Evolutionary conservation across 2,329 filamentous ascomycete species (phyloP).

Genomic region (Didymosphaeria variabile): DNA sequence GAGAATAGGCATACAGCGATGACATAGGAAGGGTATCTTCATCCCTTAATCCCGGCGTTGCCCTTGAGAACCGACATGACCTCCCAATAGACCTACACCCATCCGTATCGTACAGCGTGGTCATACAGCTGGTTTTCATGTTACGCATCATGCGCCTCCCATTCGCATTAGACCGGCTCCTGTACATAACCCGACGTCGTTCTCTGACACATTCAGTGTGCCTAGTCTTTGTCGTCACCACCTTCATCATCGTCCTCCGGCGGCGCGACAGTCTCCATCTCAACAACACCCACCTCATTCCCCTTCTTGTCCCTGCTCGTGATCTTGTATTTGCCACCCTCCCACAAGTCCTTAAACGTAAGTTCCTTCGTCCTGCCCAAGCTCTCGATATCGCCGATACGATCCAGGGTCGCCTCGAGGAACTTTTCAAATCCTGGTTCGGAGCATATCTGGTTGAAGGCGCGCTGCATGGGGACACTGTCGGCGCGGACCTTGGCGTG

Average conservation of each 20-base stretch:
- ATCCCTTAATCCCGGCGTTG: background rate
- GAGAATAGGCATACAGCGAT: constrained; percentile 2
- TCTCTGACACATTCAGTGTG: no score
- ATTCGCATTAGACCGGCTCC: background rate
- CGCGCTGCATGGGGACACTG: constrained; percentile 94
- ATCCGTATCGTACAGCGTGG: constrained; percentile 6
- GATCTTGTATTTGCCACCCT: constrained; percentile 76
- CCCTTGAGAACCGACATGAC: background rate
- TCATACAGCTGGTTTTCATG: constrained; percentile 7
- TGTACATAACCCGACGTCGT: background rate
- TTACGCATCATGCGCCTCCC: background rate
- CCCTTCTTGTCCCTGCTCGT: constrained; percentile 42
- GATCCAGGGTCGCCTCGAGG: constrained; percentile 80
- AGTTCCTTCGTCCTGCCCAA: constrained; percentile 92
- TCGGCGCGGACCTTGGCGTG: constrained; percentile 88
- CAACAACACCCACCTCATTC: constrained; percentile 37
- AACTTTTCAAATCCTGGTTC: constrained; percentile 81
- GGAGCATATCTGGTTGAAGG: constrained; percentile 84
- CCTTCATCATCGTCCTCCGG: constrained; percentile 38
- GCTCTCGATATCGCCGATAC: constrained; percentile 93
- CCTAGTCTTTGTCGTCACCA: constrained; percentile 23
- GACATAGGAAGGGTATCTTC: constrained; percentile 20
- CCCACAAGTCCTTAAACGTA: constrained; percentile 92
- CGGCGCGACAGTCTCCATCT: constrained; percentile 44
- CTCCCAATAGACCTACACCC: constrained; percentile 1